These are phyloP conservation scores for Moniliella sp. DNA, from an alignment of 1,284 basidiomycete genomes.

Conservation along the genomic window DNA sequence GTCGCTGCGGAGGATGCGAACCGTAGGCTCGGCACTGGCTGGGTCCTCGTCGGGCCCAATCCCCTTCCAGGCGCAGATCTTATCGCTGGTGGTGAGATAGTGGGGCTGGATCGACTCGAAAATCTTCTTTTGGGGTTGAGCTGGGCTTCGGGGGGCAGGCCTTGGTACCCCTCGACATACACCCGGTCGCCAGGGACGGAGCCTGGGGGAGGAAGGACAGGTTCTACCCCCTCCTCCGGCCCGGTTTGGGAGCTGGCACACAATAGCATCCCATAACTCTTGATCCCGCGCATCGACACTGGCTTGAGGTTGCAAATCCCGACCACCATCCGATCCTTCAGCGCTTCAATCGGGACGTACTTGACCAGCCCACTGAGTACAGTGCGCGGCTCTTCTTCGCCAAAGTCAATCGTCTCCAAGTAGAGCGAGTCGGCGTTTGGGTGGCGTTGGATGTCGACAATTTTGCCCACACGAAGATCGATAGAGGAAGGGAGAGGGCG, in stretches of 20 bases:
- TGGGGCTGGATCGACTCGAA: conserved; percentile 32
- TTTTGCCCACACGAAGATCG: conserved; percentile 30
- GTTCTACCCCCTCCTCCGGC: conserved; percentile 29
- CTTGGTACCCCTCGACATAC: conserved; percentile 30
- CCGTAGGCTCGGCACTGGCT: conserved; percentile 19
- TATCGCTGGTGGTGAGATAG: conserved; percentile 19
- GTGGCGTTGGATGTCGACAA: conserved; percentile 24
- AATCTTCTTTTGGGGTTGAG: conserved; percentile 34
- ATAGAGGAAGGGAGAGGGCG: conserved; percentile 21
- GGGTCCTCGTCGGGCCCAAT: conserved; percentile 15
- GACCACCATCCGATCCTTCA: conserved; percentile 27
- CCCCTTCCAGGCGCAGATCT: conserved; percentile 24
- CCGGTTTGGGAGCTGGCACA: conserved; percentile 27
- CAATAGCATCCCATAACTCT: conserved; percentile 30
- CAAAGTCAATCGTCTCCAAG: conserved; percentile 32
- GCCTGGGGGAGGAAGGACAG: conserved; percentile 23
- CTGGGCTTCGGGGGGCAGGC: conserved; percentile 18
- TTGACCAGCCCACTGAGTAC: conserved; percentile 30
- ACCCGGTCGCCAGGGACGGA: conserved; percentile 22
- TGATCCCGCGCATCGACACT: conserved; percentile 30
- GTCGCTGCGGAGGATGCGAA: not conserved
- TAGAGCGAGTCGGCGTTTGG: conserved; percentile 32
- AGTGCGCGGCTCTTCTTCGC: conserved; percentile 27
- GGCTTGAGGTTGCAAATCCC: conserved; percentile 34
- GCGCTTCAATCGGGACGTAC: conserved; percentile 31